Base-by-base conservation (phyloP, 1,284 basidiomycete species). In the Phenoliferia sp. region DNA sequence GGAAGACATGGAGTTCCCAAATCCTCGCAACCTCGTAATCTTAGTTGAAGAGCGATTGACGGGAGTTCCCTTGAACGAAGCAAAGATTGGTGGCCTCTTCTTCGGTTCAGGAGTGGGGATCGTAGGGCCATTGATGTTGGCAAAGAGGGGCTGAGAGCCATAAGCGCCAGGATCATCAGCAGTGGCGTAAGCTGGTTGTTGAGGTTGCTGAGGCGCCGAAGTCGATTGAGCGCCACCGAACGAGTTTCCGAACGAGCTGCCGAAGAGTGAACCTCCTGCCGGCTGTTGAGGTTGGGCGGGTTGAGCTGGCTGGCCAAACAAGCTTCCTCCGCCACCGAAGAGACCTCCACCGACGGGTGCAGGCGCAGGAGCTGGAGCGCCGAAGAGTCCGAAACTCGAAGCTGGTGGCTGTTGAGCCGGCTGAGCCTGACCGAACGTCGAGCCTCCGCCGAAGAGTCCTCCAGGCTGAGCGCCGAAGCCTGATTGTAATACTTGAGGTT, bases 91-190 rank as follows among this genome's bases (percentile, higher is more conserved):
- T 6, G 80, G 79, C 72, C 81, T 81, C 76, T 82, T 82, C 71
- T 79, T 78, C 58, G 77, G 76, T 32, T 80, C 78, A 36, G 69
- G 70, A 31, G 59, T 64, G 9, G 73, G 65, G 36, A 68, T 66
- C 12, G 63, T 69, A 16, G 74, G 64, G 63, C 76, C 77, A 17
- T 74, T 74, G 70, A 78, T 78, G n/a, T 76, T 69, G 31, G 74
- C 74, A 71, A 86, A 85, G 52, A 86, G 78, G 22, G 81, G 81
- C 76, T 91, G 93, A 6, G 48, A 26, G 54, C 90, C 90, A 77
- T 98, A 94, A 0, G 95, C 94, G 75, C 85, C 84, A 77, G 93
- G 88, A 59, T 90, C 88, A 76, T 98, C 90, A 15, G 92, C 93
- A 0, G 92, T 90, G 17, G 87, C 90, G 64, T 94, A 81, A 0